A percentile compares a stretch with the other conserved stretches of the same genome.
These are phyloP conservation scores for Aspergillus brunneoviolaceus DNA, from an alignment of 2,329 filamentous ascomycete genomes.

Conservation along the genomic window DNA sequence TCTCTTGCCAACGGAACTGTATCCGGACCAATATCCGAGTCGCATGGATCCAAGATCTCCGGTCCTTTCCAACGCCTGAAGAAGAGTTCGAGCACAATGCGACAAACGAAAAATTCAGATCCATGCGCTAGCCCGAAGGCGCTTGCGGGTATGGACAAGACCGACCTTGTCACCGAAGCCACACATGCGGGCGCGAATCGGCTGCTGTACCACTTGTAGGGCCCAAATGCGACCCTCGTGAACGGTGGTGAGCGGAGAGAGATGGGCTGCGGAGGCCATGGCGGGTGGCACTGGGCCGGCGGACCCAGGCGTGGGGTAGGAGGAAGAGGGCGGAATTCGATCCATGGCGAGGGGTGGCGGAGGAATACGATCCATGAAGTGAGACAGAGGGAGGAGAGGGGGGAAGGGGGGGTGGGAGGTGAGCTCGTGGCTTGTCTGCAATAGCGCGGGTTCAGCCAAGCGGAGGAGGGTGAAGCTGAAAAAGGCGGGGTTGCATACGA, in stretches of 20 bases:
- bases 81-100: neutral
- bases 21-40: neutral
- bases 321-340: conserved; percentile 38
- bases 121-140: neutral
- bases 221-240: conserved; percentile 53
- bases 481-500: conserved; percentile 9
- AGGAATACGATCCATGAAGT: conserved; percentile 15
- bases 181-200: conserved; percentile 92
- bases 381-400: neutral
- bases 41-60: neutral
- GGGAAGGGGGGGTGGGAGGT: conserved; percentile 17
- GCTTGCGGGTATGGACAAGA: conserved; percentile 5
- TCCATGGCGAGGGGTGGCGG: conserved; percentile 43
- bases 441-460: neutral
- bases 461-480: conserved; percentile 4
- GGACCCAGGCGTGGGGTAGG: conserved; percentile 38
- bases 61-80: neutral
- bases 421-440: neutral
- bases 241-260: conserved; percentile 41
- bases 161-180: conserved; percentile 95
- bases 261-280: conserved; percentile 33
- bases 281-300: conserved; percentile 31
- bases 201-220: conserved; percentile 84
- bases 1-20: neutral
- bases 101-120: neutral